Conservation (phyloP, 2,329 filamentous ascomycete genomes). For the Calonectria hongkongensis region DNA sequence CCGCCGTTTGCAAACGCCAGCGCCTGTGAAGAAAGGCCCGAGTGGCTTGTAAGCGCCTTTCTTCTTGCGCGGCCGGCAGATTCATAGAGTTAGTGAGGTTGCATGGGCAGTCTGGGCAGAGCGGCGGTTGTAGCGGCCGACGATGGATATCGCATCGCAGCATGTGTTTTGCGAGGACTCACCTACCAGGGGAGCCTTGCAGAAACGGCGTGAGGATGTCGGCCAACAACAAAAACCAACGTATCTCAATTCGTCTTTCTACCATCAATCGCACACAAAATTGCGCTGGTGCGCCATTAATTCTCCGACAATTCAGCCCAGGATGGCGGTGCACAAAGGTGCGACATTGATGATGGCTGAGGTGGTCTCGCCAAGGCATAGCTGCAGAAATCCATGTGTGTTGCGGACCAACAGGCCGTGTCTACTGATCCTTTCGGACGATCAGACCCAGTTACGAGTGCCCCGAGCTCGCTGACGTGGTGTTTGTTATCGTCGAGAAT, state of each 20-base stretch:
- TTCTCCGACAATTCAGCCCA: conserved; percentile 11
- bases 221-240: background rate
- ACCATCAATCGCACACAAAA: background rate
- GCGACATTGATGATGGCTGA: conserved; percentile 1
- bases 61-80: no score
- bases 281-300: background rate
- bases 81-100: background rate
- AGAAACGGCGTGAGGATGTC: background rate
- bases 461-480: background rate
- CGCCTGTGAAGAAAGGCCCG: background rate
- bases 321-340: conserved; percentile 2
- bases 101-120: background rate
- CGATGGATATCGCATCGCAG: background rate
- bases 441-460: conserved; percentile 1
- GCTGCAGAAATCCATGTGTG: background rate
- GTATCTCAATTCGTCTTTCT: no score
- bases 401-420: background rate
- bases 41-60: background rate
- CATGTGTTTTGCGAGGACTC: background rate
- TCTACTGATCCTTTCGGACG: background rate
- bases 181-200: background rate
- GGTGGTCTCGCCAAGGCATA: background rate
- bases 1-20: background rate
- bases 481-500: background rate
- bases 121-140: background rate